Percentiles rank a stretch among this genome's conserved stretches.
Conservation (phyloP, 768 basidiomycete species). For the Tulasnella sp. region DNA sequence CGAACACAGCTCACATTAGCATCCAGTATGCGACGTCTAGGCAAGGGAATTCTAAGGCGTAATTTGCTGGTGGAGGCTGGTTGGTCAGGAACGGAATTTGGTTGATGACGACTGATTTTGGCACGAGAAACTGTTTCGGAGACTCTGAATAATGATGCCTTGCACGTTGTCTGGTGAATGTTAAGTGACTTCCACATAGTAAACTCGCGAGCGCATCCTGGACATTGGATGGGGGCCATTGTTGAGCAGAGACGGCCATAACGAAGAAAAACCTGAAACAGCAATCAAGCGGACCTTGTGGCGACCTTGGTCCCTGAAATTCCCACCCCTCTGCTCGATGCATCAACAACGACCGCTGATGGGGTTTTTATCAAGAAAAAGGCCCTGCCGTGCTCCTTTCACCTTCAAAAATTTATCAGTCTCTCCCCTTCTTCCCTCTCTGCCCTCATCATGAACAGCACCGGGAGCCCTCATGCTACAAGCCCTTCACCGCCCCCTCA, state of each 20-base stretch:
- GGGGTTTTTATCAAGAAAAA: too few species aligned
- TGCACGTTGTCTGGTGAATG: not conserved
- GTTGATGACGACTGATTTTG: not conserved
- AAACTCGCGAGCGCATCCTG: not conserved
- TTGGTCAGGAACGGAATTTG: not conserved
- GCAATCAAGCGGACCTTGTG: not conserved
- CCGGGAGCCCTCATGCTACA: not conserved
- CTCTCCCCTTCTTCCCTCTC: not conserved
- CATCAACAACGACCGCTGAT: not conserved
- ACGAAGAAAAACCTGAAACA: not conserved
- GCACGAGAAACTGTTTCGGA: not conserved
- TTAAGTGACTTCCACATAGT: not conserved
- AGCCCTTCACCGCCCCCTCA: not conserved
- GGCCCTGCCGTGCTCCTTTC: too few species aligned
- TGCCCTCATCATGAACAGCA: too few species aligned
- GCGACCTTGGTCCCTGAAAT: not conserved
- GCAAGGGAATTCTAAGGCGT: not conserved
- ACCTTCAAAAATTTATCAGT: not conserved
- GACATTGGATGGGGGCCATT: not conserved
- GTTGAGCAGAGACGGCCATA: not conserved
- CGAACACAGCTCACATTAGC: not conserved
- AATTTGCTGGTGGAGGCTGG: not conserved
- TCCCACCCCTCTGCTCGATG: not conserved
- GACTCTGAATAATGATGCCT: not conserved
- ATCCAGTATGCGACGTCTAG: not conserved